Base-by-base conservation (phyloP, 139 green algal genomes). In the Zygnema circumcarinatum region DNA sequence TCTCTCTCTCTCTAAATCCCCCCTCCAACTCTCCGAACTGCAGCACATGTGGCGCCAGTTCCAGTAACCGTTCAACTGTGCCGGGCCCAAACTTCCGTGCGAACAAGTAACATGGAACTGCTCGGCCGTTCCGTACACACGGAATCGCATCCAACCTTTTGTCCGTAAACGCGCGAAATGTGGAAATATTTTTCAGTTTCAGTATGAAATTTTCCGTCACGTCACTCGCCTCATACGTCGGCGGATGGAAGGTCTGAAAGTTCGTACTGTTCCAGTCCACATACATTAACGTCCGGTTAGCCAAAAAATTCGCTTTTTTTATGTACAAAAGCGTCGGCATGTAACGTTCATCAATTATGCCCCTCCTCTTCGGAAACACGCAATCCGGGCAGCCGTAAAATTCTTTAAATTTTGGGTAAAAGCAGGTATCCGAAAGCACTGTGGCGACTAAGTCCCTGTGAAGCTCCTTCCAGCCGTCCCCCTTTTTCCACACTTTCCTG, bases 381-480 rank as follows among this genome's bases (percentile, higher is more conserved):
- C 76, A 83, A 38, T 81, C 7, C 32, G 3, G 56, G 16, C 76
- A 79, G 11, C 69, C 69, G 47, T 25, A 36, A 36, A 81, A 38
- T 36, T 38, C 7, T 41, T 82, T 83, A 75, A 86, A 86, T 33
- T 47, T 52, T 3, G 31, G 67, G 79, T 33, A 76, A 41, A 62
- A 86, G n/a, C 7, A 85, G 2, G 2, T 35, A 68, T 86, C 79
- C 31, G 42, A 39, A 11, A 78, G 35, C 2, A 86, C 11, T 2
- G 82, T 35, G 79, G 21, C 20, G 21, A 38, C 32, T 36, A 47
- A 33, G 11, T 86, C 67, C 31, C 67, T 62, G 7, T 83, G 62
- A 39, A 86, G 42, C 11, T 81, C 69, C 3, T 85, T 33, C 79
- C 79, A 86, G 20, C 80, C 54, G 79, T 40, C 52, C 21, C 79